Base-by-base conservation (phyloP, 129 eudicot species). In the Solidago caesia region DNA sequence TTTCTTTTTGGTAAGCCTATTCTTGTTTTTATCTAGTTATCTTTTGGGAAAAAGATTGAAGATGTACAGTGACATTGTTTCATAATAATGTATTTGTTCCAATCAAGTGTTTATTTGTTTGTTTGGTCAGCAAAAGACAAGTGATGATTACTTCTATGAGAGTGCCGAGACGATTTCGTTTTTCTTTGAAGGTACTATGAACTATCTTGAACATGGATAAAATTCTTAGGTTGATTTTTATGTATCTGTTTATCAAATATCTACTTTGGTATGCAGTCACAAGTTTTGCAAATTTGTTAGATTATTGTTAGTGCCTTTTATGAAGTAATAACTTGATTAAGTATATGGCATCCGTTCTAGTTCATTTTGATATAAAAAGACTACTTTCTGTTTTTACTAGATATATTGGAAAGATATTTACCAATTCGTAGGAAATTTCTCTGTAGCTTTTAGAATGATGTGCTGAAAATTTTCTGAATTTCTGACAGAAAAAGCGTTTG, bases 111-210 rank as follows among this genome's bases (percentile, higher is more conserved):
- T 43, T 64, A 58, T 66, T 41, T 67, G 44, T 74, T 16, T 67
- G 27, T 29, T 66, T 25, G 60, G 60, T 80, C 51, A 95, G 99
- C 88, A 72, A 83, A 84, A 47, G 21, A 86, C 96, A 7, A 85
- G 84, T 61, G 87, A 89, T 74, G 89, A 95, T 43, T 87, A 95
- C 87, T 95, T 95, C 87, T 95, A 73, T 44, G 99, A 95, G 33
- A 95, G 99, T 59, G 99, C 91, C 13, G 99, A 95, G 81, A 95
- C 89, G 81, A 82, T 95, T 56, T 95, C 97, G 0, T 95, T 88
- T 66, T 95, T 95, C 97, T 95, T 91, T 74, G 99, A 95, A 86
- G 99, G 99, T 89, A 81, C 5, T 1, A 66, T 39, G 29, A 51
- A 15, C 21, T 56, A 41, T 15, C 14, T 70, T 55, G 66, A 44